These are phyloP conservation scores for Boletellus emodensis DNA, from an alignment of 768 basidiomycete genomes.

Conservation along the genomic window DNA sequence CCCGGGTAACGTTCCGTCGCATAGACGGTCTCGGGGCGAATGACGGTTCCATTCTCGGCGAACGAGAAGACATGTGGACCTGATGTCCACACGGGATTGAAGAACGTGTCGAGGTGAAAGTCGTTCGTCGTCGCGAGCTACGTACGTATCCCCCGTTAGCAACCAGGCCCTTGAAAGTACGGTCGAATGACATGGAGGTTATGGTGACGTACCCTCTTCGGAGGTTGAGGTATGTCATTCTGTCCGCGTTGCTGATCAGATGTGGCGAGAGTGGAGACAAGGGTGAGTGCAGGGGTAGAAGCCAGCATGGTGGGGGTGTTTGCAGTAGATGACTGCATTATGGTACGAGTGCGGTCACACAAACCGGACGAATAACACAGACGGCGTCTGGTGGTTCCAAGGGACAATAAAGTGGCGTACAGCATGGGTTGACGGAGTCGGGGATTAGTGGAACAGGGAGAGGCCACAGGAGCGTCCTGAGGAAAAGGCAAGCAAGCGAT, in stretches of 20 bases:
- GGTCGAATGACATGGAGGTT: too few species aligned
- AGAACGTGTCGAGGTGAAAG: slow-evolving; percentile 49
- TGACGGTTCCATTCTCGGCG: slow-evolving; percentile 6
- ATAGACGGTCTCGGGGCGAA: slow-evolving; percentile 1
- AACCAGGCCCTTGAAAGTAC: too few species aligned
- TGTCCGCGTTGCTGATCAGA: background rate
- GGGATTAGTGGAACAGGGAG: background rate
- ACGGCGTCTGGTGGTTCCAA: too few species aligned
- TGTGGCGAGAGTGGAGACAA: background rate
- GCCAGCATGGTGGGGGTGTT: background rate
- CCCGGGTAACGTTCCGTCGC: background rate
- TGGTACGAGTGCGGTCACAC: background rate
- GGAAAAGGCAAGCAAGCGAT: background rate
- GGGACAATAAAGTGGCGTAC: too few species aligned
- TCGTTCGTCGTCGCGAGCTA: slow-evolving; percentile 20
- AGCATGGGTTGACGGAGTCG: too few species aligned
- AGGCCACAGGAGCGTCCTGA: slow-evolving; percentile 1
- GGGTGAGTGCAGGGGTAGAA: background rate
- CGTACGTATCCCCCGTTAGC: background rate
- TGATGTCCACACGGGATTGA: slow-evolving; percentile 34
- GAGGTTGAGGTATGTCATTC: background rate
- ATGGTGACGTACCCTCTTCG: background rate
- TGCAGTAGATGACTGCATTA: background rate
- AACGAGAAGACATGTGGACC: slow-evolving; percentile 14
- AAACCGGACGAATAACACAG: background rate